Conservation (phyloP, 208 protist species). For the Leishmania aethiopica region DNA sequence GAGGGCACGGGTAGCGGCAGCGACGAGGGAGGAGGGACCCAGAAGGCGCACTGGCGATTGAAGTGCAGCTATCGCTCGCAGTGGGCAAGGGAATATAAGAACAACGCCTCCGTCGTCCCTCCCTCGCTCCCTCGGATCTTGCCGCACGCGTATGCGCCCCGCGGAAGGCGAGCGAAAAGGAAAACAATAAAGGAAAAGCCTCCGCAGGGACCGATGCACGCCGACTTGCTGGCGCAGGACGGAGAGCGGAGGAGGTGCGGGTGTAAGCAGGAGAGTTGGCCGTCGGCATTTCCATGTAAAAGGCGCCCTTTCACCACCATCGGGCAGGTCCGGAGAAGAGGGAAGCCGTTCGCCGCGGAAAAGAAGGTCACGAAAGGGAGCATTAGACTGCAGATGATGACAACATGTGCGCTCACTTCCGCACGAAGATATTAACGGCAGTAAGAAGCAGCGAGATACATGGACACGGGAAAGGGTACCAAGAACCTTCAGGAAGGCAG, state of each 20-base stretch:
- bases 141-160: too few relatives aligned
- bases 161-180: too few relatives aligned
- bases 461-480: neutral
- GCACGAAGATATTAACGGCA: neutral
- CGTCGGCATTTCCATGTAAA: neutral
- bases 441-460: neutral
- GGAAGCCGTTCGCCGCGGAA: neutral
- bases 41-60: too few relatives aligned
- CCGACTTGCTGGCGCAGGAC: neutral
- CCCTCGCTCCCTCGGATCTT: too few relatives aligned
- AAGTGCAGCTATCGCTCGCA: too few relatives aligned
- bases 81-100: too few relatives aligned
- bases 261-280: neutral
- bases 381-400: neutral
- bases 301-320: neutral
- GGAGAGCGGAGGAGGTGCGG: neutral
- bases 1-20: too few relatives aligned
- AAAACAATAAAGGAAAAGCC: too few relatives aligned
- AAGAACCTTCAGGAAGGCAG: neutral
- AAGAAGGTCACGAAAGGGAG: neutral
- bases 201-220: neutral
- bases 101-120: too few relatives aligned
- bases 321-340: neutral
- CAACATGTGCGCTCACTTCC: neutral
- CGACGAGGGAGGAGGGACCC: too few relatives aligned